Evolutionary conservation across 1,284 basidiomycete genomes (phyloP).

Genomic region (Ganoderma lucidum): DNA sequence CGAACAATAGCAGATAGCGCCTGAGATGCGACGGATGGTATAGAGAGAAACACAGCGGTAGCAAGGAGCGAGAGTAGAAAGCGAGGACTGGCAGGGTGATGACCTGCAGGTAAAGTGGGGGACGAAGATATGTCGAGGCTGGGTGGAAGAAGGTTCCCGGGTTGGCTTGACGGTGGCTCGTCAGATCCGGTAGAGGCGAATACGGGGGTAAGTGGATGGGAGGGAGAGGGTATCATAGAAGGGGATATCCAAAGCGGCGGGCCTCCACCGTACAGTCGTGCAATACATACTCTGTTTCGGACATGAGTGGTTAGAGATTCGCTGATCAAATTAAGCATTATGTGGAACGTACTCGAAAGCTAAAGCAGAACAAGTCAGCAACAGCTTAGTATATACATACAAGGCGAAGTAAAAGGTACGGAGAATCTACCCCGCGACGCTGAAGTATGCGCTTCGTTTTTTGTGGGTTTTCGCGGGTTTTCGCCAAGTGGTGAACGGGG

Average conservation of each 20-base stretch:
- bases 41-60: conserved; percentile 86
- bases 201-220: conserved; percentile 74
- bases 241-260: conserved; percentile 76
- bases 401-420: background rate
- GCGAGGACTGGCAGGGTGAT: conserved; percentile 81
- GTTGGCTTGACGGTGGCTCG: conserved; percentile 36
- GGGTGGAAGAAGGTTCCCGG: conserved; percentile 35
- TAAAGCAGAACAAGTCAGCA: conserved; percentile 8
- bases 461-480: too few relatives aligned
- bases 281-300: conserved; percentile 77
- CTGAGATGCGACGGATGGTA: conserved; percentile 80
- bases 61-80: conserved; percentile 90
- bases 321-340: background rate
- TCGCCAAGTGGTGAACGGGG: background rate
- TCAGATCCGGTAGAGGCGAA: conserved; percentile 47
- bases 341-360: conserved; percentile 12
- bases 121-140: conserved; percentile 35
- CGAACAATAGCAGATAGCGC: conserved; percentile 76
- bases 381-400: background rate
- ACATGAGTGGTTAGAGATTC: background rate
- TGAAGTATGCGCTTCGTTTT: background rate
- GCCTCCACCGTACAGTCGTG: conserved; percentile 87
- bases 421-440: background rate
- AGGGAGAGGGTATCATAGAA: conserved; percentile 68
- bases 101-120: conserved; percentile 51